A percentile compares a stretch with the other conserved stretches of the same genome.
Conservation (phyloP, 169 alveolate genomes). For the Cystoisospora suis region DNA sequence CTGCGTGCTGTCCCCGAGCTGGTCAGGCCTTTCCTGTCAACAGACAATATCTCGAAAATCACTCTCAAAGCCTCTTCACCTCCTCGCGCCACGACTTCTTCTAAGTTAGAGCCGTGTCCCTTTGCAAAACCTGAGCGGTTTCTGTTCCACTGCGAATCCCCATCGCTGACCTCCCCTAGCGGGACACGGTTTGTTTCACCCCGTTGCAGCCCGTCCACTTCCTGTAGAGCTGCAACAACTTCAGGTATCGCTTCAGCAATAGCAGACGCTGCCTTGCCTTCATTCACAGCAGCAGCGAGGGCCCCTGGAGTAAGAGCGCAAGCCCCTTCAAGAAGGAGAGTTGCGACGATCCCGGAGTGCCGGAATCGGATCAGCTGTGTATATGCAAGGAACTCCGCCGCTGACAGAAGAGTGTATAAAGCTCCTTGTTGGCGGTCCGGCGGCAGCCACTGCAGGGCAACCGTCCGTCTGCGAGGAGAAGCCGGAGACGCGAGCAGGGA, state of each 20-base stretch:
- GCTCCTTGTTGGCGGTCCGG: background rate
- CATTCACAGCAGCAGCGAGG: background rate
- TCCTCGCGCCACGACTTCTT: too few species aligned
- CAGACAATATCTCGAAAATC: too few species aligned
- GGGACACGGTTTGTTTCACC: too few species aligned
- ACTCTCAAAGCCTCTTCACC: too few species aligned
- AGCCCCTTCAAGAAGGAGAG: slow-evolving; percentile 8
- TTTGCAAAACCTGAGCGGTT: too few species aligned
- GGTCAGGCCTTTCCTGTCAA: too few species aligned
- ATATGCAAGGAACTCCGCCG: background rate
- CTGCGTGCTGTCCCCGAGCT: too few species aligned
- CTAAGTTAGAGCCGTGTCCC: too few species aligned
- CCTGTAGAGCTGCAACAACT: background rate
- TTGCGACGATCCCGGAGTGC: background rate
- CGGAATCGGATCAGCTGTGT: background rate
- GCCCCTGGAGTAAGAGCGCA: background rate
- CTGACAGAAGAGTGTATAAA: background rate
- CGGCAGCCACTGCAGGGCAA: slow-evolving; percentile 24
- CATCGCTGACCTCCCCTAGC: too few species aligned
- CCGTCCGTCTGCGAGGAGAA: background rate
- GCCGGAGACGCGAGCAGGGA: background rate
- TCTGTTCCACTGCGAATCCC: too few species aligned
- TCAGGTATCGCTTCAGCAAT: background rate
- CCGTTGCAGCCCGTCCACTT: background rate
- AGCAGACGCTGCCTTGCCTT: background rate